Conservation (phyloP, 83 land plant species). For the Diphasiastrum complanatum region DNA sequence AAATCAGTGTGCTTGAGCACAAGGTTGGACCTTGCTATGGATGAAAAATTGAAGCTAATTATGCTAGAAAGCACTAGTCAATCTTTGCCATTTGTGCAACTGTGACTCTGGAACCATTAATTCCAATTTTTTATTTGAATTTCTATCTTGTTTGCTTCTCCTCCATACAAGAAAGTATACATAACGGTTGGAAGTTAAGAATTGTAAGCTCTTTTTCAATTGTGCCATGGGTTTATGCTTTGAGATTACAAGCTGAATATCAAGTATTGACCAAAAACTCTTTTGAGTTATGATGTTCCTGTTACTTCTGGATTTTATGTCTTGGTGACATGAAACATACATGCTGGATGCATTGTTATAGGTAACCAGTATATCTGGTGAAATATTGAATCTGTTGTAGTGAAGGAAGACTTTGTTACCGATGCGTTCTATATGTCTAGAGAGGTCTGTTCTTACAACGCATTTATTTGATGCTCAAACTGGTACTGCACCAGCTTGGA, state of each 20-base stretch:
- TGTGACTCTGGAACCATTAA: not conserved
- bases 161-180: not conserved
- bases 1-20: conserved; percentile 19
- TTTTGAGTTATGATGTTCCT: no score
- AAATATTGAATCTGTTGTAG: not conserved
- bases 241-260: no score
- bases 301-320: not conserved
- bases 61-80: not conserved
- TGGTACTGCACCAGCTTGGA: conserved; percentile 25
- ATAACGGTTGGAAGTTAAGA: not conserved
- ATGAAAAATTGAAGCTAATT: not conserved
- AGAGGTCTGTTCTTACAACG: not conserved
- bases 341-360: not conserved
- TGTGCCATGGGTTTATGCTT: no score
- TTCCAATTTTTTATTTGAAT: not conserved
- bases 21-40: conserved; percentile 8
- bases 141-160: not conserved
- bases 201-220: not conserved
- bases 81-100: no score
- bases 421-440: not conserved
- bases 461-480: not conserved
- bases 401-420: not conserved
- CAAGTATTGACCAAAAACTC: no score
- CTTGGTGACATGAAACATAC: not conserved
- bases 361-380: not conserved